phyloP scores from a whole-genome alignment of 2,329 filamentous ascomycete genomes.

The Cladophialophora carrionii region DNA sequence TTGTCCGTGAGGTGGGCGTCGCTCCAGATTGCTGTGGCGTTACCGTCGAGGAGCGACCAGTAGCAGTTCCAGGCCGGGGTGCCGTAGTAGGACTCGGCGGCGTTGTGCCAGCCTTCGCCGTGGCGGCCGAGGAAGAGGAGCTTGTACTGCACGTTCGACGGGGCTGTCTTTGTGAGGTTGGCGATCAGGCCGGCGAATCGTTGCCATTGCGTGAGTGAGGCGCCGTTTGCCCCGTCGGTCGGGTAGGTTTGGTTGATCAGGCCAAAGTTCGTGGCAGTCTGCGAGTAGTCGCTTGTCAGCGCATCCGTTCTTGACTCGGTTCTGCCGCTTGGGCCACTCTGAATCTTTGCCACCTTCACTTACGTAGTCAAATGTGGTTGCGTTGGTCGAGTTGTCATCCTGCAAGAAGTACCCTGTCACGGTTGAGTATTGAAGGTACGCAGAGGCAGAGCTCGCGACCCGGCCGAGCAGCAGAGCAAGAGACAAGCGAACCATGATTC shows the following conservation, averaged over 20 bases:
- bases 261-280: constrained; percentile 54
- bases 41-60: constrained; percentile 63
- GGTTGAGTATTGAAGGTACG: constrained; percentile 43
- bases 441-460: constrained; percentile 12
- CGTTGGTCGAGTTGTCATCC: constrained; percentile 54
- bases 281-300: constrained; percentile 1
- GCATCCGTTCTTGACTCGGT: not conserved
- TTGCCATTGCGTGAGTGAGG: constrained; percentile 58
- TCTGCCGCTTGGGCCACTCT: not conserved
- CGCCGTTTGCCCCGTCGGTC: constrained; percentile 44
- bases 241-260: constrained; percentile 53
- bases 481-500: constrained; percentile 23
- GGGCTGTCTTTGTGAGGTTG: constrained; percentile 49
- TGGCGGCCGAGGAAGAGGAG: constrained; percentile 64
- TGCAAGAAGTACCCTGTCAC: constrained; percentile 56
- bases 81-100: constrained; percentile 62
- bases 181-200: constrained; percentile 55
- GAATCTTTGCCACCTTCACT: constrained; percentile 21
- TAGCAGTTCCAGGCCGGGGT: constrained; percentile 65
- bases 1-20: constrained; percentile 60
- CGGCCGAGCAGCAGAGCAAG: constrained; percentile 20
- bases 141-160: constrained; percentile 53
- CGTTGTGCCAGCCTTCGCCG: constrained; percentile 65
- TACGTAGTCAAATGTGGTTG: constrained; percentile 55
- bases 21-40: constrained; percentile 58